Conservation (phyloP, 192 early-diverging fungal genomes). For the Geranomyces michiganensis region DNA sequence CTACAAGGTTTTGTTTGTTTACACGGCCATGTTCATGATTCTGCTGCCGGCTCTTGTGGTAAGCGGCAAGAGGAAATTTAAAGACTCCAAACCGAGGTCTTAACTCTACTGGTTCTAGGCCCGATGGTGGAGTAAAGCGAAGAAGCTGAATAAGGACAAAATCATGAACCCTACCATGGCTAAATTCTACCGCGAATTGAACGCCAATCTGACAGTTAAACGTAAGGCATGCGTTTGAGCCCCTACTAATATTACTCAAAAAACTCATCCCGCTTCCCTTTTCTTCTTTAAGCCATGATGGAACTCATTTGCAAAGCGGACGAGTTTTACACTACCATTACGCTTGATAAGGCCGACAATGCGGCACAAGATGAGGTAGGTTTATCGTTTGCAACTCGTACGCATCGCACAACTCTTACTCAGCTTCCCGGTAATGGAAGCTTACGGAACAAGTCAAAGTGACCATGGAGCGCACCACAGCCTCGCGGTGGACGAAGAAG, state of each 20-base stretch:
- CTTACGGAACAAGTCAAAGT: constrained; percentile 45
- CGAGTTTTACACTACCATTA: constrained; percentile 62
- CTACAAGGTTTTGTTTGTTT: constrained; percentile 77
- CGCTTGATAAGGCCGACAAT: constrained; percentile 30
- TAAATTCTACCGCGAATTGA: constrained; percentile 85
- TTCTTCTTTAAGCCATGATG: constrained; percentile 57
- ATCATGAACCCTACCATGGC: constrained; percentile 91
- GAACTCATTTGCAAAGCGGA: constrained; percentile 74
- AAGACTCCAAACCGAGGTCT: background rate
- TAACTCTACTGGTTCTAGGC: constrained; percentile 49
- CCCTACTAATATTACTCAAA: background rate
- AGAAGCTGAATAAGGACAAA: constrained; percentile 84
- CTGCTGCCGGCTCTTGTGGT: constrained; percentile 85
- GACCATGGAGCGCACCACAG: constrained; percentile 59
- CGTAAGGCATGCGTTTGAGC: background rate
- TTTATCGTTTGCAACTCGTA: background rate
- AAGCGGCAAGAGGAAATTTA: constrained; percentile 1
- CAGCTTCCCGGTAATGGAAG: too few relatives aligned
- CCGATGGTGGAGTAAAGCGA: constrained; percentile 93
- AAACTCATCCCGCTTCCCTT: background rate
- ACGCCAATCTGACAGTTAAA: constrained; percentile 67
- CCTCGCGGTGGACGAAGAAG: constrained; percentile 66
- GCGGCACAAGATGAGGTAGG: constrained; percentile 39
- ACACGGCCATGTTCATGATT: constrained; percentile 87
- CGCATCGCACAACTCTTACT: background rate